Conservation (phyloP, 1,139 yeast genomes). For the Taphrina communis region DNA sequence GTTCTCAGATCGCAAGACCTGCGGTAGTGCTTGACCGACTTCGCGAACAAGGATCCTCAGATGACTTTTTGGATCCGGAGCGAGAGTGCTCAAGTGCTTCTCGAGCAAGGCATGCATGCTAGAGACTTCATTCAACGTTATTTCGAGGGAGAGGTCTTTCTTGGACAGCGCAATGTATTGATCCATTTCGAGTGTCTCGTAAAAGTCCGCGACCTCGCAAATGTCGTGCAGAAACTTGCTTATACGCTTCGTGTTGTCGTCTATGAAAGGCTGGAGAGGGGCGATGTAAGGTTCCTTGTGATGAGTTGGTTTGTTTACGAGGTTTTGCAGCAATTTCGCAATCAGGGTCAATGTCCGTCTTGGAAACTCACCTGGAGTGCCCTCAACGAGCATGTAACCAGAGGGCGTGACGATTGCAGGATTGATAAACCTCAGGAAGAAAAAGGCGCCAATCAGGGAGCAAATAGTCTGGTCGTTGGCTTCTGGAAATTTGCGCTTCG, state of each 20-base stretch:
- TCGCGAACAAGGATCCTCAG: constrained; percentile 50
- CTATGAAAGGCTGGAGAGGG: constrained; percentile 50
- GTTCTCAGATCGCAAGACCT: constrained; percentile 52
- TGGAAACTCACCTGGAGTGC: constrained; percentile 55
- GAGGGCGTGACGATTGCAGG: constrained; percentile 95
- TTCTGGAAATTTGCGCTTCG: constrained; percentile 69
- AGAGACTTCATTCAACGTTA: constrained; percentile 53
- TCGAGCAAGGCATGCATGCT: constrained; percentile 53
- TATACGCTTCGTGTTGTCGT: constrained; percentile 51
- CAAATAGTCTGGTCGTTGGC: constrained; percentile 62
- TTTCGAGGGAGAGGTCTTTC: constrained; percentile 52
- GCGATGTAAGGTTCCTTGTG: constrained; percentile 54
- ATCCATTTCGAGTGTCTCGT: constrained; percentile 55
- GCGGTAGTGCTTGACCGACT: constrained; percentile 51
- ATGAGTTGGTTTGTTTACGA: constrained; percentile 68
- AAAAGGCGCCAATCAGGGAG: constrained; percentile 72
- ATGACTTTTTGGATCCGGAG: constrained; percentile 47
- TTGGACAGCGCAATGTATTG: constrained; percentile 55
- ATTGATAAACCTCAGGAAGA: constrained; percentile 82
- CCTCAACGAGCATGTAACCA: constrained; percentile 59
- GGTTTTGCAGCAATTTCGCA: constrained; percentile 83
- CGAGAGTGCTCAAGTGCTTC: constrained; percentile 49
- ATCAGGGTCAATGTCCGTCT: constrained; percentile 78
- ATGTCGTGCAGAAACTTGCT: constrained; percentile 52
- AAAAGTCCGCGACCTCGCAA: constrained; percentile 56